Evolutionary conservation across 306 rosid genomes (phyloP), one percentile per base, ranked within the genome.

Genomic region (Malus domestica): DNA sequence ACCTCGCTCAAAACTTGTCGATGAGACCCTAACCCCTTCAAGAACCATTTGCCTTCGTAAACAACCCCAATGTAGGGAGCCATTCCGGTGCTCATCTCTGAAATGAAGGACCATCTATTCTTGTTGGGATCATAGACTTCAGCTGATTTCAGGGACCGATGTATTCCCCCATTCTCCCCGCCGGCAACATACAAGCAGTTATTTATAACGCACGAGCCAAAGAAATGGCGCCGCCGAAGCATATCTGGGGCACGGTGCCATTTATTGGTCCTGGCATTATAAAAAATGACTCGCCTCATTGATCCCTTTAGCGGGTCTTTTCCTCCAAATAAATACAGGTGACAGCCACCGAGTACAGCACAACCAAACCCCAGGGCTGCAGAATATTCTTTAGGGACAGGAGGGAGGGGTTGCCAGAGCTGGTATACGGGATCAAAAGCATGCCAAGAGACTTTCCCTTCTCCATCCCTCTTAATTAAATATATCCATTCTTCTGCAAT

Each of bases 171-270:
- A 72, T 85, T 87, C 88, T 92, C 96, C 72, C 97, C 97, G 22
- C 97, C 97, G 46, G 96, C 97, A 46, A 92, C 97, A 80, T 87
- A 92, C 74, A 92, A 75, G 82, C 97, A 92, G 79, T 92, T 92
- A 83, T 89, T 92, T 80, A 92, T 92, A 70, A 92, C 96, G 38
- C 97, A 92, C 0, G 90, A 89, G 61, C 96, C 97, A 80, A 89
- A 92, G 60, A 92, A 88, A 73, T 92, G 96, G 35, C 97, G 85
- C 81, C 97, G 82, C 8, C 96, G 91, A 77, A 89, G 97, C 97
- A 92, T 92, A 74, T 92, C 97, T 0, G 97, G 97, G 75, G 90
- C 96, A 51, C 97, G 97, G 81, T 92, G 91, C 97, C 97, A 92
- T 84, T 92, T 92, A 80, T 92, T 92, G 69, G 96, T 92, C 86